Evolutionary conservation across 2,329 filamentous ascomycete genomes (phyloP), one percentile per base, ranked within the genome.

Genomic region (Penicillium sp.): DNA sequence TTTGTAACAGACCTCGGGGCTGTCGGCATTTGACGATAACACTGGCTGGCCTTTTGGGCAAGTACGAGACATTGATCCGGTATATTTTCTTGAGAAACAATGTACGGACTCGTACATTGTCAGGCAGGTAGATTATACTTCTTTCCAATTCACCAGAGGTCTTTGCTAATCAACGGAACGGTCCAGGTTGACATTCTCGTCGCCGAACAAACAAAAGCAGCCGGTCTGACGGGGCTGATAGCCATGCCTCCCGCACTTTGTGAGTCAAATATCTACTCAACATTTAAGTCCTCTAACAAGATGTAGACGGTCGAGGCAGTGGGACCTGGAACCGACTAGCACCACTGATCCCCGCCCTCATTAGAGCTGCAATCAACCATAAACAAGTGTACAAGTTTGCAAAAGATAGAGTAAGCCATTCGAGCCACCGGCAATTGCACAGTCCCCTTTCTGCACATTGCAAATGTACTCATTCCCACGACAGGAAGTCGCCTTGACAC

Each of bases 261-360:
- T 58, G 14, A 27, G 37, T 27, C 18, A 16, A 5, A 6, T 13
- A 18, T 1, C 19, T 5, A 13, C 35, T 27, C 49, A n/a, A 24
- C 6, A 27, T 24, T 14, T 9, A 24, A 18, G 13, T n/a, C 33
- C 11, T 40, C 35, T 37, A 51, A 24, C 19, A 27, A 40, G 22
- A 58, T 10, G 36, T 27, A 33, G 56, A 59, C 19, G 57, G 53
- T 16, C 19, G 53, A 40, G 49, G 57, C 6, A 35, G 44, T 43
- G 57, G 57, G 7, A 44, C 57, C 18, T 59, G 57, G 57, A 59
- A 59, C 4, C 46, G 55, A 39, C 47, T 52, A 24, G 37, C 57
- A 11, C 53, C 47, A 22, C 57, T 52, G 18, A 52, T 59, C n/a
- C 57, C 57, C 33, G 53, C 57, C n/a, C 52, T 59, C 19, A 18